phyloP scores from a whole-genome alignment of 2,329 filamentous ascomycete genomes.

The Fusarium dlaminii region DNA sequence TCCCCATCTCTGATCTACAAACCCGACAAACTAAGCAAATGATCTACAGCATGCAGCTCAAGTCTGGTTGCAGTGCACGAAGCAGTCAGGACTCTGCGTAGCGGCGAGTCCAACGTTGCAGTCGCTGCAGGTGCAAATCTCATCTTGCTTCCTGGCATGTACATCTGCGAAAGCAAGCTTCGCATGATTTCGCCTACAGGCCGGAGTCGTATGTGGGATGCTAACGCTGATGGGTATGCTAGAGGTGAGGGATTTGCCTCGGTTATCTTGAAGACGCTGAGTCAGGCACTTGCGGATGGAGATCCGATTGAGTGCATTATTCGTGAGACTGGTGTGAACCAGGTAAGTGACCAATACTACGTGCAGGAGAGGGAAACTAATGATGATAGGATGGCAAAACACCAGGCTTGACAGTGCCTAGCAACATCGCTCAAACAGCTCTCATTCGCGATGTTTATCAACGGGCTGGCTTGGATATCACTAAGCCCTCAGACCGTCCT shows the following conservation, averaged over 20 bases:
- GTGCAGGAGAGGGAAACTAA: accelerated
- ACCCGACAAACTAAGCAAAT: neutral
- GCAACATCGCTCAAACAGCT: neutral
- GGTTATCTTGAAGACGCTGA: conserved; percentile 21
- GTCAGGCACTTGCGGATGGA: neutral
- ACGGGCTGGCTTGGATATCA: neutral
- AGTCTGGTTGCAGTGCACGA: conserved; percentile 22
- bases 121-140: conserved; percentile 19
- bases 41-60: conserved; percentile 6
- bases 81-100: conserved; percentile 7
- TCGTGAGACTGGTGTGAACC: conserved; percentile 4
- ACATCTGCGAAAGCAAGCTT: conserved; percentile 7
- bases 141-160: conserved; percentile 11
- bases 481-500: neutral
- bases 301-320: conserved; percentile 3
- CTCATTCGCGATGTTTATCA: neutral
- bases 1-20: neutral
- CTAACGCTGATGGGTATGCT: conserved; percentile 16
- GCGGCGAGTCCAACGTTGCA: conserved; percentile 11
- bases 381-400: neutral
- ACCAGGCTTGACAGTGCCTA: neutral
- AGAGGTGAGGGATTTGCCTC: conserved; percentile 24
- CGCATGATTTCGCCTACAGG: conserved; percentile 11
- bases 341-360: neutral
- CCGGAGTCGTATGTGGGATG: conserved; percentile 16